These are phyloP conservation scores for Deuterostichococcus epilithicus DNA, from an alignment of 139 green algal genomes.

Conservation along the genomic window DNA sequence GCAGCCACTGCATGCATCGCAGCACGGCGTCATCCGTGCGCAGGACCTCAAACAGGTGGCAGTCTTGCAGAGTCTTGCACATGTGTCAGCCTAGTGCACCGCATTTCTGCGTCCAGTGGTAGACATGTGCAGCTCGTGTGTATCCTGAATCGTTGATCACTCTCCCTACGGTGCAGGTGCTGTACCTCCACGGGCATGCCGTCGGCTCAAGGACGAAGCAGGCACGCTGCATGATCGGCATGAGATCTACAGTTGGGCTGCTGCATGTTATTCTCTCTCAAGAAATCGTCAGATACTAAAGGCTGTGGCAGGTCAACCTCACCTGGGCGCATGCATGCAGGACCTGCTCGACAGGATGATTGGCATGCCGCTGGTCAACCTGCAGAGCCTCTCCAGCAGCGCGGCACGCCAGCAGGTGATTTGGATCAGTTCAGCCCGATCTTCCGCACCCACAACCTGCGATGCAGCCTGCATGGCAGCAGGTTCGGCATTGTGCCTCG, in stretches of 20 bases:
- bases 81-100: no score
- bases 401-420: not conserved
- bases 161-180: not conserved
- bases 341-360: not conserved
- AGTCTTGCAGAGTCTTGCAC: no score
- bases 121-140: no score
- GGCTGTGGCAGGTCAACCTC: not conserved
- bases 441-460: no score
- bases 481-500: no score
- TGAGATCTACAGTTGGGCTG: no score
- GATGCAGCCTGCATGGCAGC: no score
- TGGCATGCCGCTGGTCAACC: not conserved
- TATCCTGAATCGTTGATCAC: no score
- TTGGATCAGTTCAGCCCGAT: no score
- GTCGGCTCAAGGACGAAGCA: not conserved
- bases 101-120: no score
- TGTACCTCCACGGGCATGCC: not conserved
- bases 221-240: not conserved
- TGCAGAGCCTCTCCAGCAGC: not conserved
- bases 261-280: no score
- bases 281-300: no score
- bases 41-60: not conserved
- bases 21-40: not conserved
- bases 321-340: not conserved
- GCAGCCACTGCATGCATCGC: not conserved